Evolutionary conservation across 345 rosid species (phyloP), one percentile per base, ranked within the genome.

Genomic region (Draba incana): DNA sequence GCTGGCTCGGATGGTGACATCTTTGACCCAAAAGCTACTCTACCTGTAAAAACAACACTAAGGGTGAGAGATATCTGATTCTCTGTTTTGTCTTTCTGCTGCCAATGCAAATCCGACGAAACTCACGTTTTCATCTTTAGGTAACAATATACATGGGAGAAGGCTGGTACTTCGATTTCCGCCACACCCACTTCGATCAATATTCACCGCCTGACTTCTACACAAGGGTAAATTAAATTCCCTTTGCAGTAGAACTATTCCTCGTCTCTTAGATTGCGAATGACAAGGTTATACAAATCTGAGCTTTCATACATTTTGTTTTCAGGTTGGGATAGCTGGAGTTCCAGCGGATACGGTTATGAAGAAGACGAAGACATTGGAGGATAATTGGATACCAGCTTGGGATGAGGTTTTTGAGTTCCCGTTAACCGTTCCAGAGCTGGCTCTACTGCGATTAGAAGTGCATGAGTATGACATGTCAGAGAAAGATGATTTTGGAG

Each of bases 391-490:
- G 97, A 46, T 75, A 44, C 98, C 97, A 20, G 67, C 74, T 37
- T 92, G 97, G 97, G 79, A 88, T 2, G 97, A 92, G 76, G 88
- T 78, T 1, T 90, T 90, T 25, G 93, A 81, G 84, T 92, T 90
- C 79, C 93, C 91, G 0, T 70, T 92, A 16, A 88, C 92, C 0
- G 88, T 92, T 31, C 98, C 98, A 2, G 93, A 90, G 52, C 77
- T 86, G 43, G 98, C 98, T 54, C 52, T 90, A 10, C 86, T 92
- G 42, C 66, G 97, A 13, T 44, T 90, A 10, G 96, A 90, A 81
- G 97, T 92, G 50, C 97, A 88, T 4, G 96, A 92, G 75, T 88
- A 88, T 3, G 98, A 92, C 83, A 85, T 89, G 91, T 92, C 97
- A 0, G 95, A 88, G 66, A 92, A 85, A 68, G 97, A 92, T 67